Evolutionary conservation across 129 eudicot species (phyloP), one percentile per base, ranked within the genome.

Genomic region (Sambucus nigra): DNA sequence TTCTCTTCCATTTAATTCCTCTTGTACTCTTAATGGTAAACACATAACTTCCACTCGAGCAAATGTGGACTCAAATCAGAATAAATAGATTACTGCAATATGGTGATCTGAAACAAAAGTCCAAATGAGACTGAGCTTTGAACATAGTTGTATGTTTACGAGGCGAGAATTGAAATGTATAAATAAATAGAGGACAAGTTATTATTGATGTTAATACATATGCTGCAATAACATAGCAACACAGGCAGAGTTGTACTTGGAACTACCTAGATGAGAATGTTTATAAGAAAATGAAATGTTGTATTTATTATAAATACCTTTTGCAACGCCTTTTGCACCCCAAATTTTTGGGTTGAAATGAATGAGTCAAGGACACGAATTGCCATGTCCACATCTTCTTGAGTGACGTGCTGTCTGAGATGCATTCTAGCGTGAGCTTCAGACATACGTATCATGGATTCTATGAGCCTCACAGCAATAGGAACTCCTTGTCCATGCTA

Each of bases 351-450:
- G 9, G 99, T 91, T 61, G 99, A 91, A 55, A 86, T 86, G 55
- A 91, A 91, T 0, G 95, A 91, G 66, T 80, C 99, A 22, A 91
- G 57, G 54, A 91, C 95, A 50, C 91, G 87, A 19, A 91, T 91
- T 22, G 99, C 99, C 99, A 86, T 82, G 69, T 91, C 99, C 16
- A 91, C 99, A n/a, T 91, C 99, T 66, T 85, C 99, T 57, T 91
- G 99, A 51, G 73, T 86, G 40, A 91, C 99, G 25, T 86, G 86
- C 51, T 73, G 84, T 40, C 95, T 79, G 16, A 91, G 87, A 50
- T 91, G 99, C 95, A 91, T 86, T 54, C 99, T 68, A 17, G 95
- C 99, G 62, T 86, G 95, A 24, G 99, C 95, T 75, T 91, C 99
- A 53, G 99, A 91, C 99, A 86, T 91, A 67, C 99, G 71, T 47